These are phyloP conservation scores for Apiospora saccharicola DNA, from an alignment of 2,329 filamentous ascomycete species.

Conservation along the genomic window DNA sequence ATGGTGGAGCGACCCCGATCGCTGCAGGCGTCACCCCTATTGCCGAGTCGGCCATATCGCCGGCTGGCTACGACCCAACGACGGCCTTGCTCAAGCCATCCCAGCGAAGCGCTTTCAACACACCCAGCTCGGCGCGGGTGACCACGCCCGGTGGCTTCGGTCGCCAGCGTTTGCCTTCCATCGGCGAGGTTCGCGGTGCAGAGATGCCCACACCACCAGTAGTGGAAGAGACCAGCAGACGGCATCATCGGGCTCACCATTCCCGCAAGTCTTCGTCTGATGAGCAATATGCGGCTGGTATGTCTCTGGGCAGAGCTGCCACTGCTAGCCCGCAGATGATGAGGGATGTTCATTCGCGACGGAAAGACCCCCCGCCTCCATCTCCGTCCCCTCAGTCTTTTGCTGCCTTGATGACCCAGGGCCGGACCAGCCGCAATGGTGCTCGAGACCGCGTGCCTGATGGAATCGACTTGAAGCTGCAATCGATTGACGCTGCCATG, in stretches of 20 bases:
- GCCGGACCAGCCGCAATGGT: slow-evolving; percentile 68
- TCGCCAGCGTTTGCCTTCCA: slow-evolving; percentile 76
- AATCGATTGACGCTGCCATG: slow-evolving; percentile 59
- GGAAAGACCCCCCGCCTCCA: slow-evolving; percentile 63
- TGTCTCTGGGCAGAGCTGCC: slow-evolving; percentile 67
- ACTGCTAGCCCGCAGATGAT: slow-evolving; percentile 74
- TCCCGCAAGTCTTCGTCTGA: slow-evolving; percentile 48
- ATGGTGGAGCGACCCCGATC: slow-evolving; percentile 75
- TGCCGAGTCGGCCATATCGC: slow-evolving; percentile 78
- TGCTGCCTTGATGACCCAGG: slow-evolving; percentile 66
- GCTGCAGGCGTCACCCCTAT: slow-evolving; percentile 89
- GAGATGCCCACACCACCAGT: slow-evolving; percentile 33
- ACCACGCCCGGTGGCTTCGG: slow-evolving; percentile 66
- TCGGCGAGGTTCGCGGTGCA: slow-evolving; percentile 67
- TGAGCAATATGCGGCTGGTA: slow-evolving; percentile 51
- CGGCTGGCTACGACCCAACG: slow-evolving; percentile 69
- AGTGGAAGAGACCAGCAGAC: slow-evolving; percentile 35
- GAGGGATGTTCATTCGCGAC: slow-evolving; percentile 52
- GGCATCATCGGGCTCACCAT: slow-evolving; percentile 39
- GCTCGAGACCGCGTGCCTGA: slow-evolving; percentile 82
- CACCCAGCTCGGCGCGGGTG: slow-evolving; percentile 71
- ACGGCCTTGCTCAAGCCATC: slow-evolving; percentile 74
- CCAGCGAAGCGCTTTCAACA: slow-evolving; percentile 73
- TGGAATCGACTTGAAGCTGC: slow-evolving; percentile 70
- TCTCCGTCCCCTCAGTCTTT: slow-evolving; percentile 73